Conservation (phyloP, 192 early-diverging fungal genomes). For the Coemansia reversa region DNA sequence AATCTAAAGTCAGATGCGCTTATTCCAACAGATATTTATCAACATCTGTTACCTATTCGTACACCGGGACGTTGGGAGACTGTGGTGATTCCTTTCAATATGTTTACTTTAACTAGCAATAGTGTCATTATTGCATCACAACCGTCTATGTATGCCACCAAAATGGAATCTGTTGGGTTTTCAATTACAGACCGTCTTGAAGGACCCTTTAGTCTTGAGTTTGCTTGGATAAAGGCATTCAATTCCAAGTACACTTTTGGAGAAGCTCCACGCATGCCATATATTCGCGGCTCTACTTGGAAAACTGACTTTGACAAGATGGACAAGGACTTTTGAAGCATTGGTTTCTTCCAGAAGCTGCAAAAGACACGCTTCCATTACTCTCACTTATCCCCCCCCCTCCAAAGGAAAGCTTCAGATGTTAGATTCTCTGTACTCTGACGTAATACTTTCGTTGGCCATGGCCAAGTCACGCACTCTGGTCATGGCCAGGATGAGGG, state of each 20-base stretch:
- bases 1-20: constrained; percentile 87
- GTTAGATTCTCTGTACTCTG: too few relatives aligned
- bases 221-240: constrained; percentile 89
- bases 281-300: constrained; percentile 32
- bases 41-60: constrained; percentile 86
- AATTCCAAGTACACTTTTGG: constrained; percentile 80
- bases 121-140: constrained; percentile 85
- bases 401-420: not conserved
- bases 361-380: too few relatives aligned
- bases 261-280: constrained; percentile 61
- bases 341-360: too few relatives aligned
- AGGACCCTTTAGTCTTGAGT: constrained; percentile 83
- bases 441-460: too few relatives aligned
- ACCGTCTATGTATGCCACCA: constrained; percentile 77
- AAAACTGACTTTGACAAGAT: constrained; percentile 36
- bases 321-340: constrained; percentile 24
- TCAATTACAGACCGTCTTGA: constrained; percentile 76
- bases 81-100: constrained; percentile 87
- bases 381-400: not conserved
- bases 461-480: too few relatives aligned
- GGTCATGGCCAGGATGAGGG: too few relatives aligned
- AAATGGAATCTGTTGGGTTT: constrained; percentile 87
- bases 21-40: constrained; percentile 83
- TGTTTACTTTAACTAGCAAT: constrained; percentile 89
- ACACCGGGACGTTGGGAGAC: constrained; percentile 92